These are phyloP conservation scores for Wickerhamomyces ciferrii DNA, from an alignment of 805 yeast genomes.

Conservation along the genomic window DNA sequence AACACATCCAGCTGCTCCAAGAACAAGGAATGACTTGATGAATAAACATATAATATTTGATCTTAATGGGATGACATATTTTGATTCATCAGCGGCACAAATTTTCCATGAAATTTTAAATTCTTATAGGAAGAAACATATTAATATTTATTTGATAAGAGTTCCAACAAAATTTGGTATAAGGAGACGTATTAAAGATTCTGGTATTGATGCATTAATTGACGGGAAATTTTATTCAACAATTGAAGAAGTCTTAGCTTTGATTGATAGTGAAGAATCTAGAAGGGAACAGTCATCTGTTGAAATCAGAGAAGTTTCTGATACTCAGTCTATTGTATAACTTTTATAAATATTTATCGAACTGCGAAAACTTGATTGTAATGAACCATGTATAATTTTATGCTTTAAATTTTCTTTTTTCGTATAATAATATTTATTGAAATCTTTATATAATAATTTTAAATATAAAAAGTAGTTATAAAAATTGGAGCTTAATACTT, in stretches of 20 bases:
- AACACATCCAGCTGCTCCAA: conserved; percentile 72
- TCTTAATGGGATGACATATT: conserved; percentile 72
- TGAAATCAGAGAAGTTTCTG: not conserved
- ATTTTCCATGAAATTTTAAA: conserved; percentile 56
- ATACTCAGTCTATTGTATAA: not conserved
- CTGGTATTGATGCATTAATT: conserved; percentile 48
- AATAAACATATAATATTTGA: conserved; percentile 66
- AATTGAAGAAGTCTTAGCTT: conserved; percentile 18
- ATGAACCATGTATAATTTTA: no score
- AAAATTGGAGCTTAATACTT: no score
- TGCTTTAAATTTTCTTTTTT: no score
- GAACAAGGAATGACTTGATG: conserved; percentile 36
- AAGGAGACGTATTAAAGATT: conserved; percentile 41
- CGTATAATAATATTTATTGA: no score
- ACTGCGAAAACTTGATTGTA: no score
- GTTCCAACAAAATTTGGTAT: conserved; percentile 44
- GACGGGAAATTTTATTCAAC: conserved; percentile 13
- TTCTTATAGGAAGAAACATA: conserved; percentile 47
- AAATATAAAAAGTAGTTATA: no score
- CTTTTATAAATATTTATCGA: no score
- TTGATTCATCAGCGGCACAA: conserved; percentile 80
- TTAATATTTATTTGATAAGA: conserved; percentile 56
- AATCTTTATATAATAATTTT: no score
- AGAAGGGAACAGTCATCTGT: not conserved
- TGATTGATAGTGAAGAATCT: conserved; percentile 11